A percentile compares a stretch with the other conserved stretches of the same genome.
phyloP scores from a whole-genome alignment of 768 basidiomycete species.

The Clitopilus hobsonii region DNA sequence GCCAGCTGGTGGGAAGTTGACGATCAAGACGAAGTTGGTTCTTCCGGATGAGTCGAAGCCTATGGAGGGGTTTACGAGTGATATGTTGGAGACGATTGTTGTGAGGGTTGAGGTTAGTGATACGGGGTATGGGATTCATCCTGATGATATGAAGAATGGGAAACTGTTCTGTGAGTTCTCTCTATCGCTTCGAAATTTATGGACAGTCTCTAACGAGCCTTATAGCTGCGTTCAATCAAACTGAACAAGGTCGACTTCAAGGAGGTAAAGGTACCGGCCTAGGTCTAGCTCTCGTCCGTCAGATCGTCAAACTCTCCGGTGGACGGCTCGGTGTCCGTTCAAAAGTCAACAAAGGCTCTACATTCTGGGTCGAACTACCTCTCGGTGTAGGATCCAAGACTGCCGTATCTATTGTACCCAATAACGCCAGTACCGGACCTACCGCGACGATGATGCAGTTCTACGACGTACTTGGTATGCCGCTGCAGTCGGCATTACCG shows the following conservation, averaged over 20 bases:
- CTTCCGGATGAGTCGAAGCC: slow-evolving; percentile 16
- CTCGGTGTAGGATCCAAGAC: slow-evolving; percentile 62
- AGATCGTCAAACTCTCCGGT: slow-evolving; percentile 52
- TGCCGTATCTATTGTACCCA: not conserved
- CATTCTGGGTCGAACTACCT: slow-evolving; percentile 68
- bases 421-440: not conserved
- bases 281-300: slow-evolving; percentile 52
- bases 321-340: slow-evolving; percentile 47
- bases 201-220: not conserved
- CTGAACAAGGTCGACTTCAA: slow-evolving; percentile 44
- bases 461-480: not conserved
- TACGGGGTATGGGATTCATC: slow-evolving; percentile 58
- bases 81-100: slow-evolving; percentile 41
- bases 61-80: not conserved
- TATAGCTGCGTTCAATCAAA: slow-evolving; percentile 54
- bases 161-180: slow-evolving; percentile 49
- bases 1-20: slow-evolving; percentile 46
- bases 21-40: slow-evolving; percentile 50
- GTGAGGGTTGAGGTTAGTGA: slow-evolving; percentile 67
- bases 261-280: slow-evolving; percentile 48
- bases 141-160: slow-evolving; percentile 53
- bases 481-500: not conserved
- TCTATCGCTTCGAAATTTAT: not conserved
- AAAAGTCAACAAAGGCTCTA: slow-evolving; percentile 54
- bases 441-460: not conserved